These are phyloP conservation scores for Fusarium phyllophilum DNA, from an alignment of 2,329 filamentous ascomycete genomes.

Conservation along the genomic window DNA sequence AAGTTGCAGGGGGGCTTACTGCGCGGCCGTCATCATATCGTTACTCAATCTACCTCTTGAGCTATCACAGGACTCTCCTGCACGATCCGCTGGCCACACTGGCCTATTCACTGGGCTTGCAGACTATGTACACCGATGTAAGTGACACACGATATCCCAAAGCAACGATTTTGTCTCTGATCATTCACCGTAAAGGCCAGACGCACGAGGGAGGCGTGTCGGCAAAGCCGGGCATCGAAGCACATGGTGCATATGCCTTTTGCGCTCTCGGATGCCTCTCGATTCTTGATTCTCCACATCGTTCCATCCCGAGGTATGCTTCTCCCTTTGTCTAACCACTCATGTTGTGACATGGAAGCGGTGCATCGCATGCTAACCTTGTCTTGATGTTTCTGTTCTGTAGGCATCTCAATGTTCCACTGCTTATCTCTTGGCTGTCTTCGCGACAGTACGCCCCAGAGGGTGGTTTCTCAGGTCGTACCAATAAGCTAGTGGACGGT, in stretches of 20 bases:
- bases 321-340: conserved; percentile 43
- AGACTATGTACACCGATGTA: conserved; percentile 84
- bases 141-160: conserved; percentile 50
- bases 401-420: conserved; percentile 80
- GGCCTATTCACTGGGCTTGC: conserved; percentile 77
- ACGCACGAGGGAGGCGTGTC: conserved; percentile 96
- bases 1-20: conserved; percentile 81
- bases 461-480: conserved; percentile 91
- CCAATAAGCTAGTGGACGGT: conserved; percentile 97
- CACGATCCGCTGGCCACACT: conserved; percentile 68
- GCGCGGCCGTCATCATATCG: conserved; percentile 84
- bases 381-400: conserved; percentile 32
- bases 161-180: conserved; percentile 22
- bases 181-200: conserved; percentile 69
- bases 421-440: conserved; percentile 87
- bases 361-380: conserved; percentile 51
- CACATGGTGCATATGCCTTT: conserved; percentile 96
- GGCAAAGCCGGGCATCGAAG: conserved; percentile 85
- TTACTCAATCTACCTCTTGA: conserved; percentile 85
- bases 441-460: conserved; percentile 90
- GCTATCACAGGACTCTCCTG: conserved; percentile 78
- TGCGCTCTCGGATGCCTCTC: conserved; percentile 90
- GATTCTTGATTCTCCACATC: conserved; percentile 82
- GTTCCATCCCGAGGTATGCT: conserved; percentile 76
- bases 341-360: conserved; percentile 44